Base-by-base conservation (phyloP, 495 filamentous ascomycete genomes). In the Pyrenopolyporus hunteri region DNA sequence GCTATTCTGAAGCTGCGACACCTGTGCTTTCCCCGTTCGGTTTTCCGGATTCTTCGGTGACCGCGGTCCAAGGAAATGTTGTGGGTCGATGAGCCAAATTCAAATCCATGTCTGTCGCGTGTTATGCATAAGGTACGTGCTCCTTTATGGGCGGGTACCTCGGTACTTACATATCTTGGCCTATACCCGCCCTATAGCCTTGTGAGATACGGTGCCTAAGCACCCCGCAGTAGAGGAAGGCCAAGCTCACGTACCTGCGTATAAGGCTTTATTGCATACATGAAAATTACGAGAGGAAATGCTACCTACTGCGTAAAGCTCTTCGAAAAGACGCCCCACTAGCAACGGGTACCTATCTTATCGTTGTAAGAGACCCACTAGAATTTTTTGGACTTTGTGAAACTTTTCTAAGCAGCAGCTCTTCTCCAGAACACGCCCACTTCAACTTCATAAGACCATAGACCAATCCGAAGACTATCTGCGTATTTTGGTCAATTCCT, bases 1-100 rank as follows among this genome's bases (percentile, higher is more conserved):
- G 42, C 14, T 45, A 23, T 22, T 13, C 28, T 23, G 23, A 29
- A 26, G 37, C 13, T 42, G 4, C 10, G 23, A 42, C 13, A 8
- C 13, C n/a, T 14, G 13, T 36, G 37, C 17, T n/a, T 42, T 42
- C 23, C 37, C 35, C 35, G 17, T 37, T 37, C n/a, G 14, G 3
- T 37, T 29, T 17, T 56, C 51, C 59, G 59, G 59, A 23, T 50
- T 55, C 32, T 28, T 67, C 58, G 61, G 66, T 59, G 25, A 26
- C 23, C 52, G 33, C 25, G 9, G 8, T 22, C 19, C 37, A 36
- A 63, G 50, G 2, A 23, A 16, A 17, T 6, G 17, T 13, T 35
- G 46, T 51, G 45, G 52, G 45, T 50, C 59, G 59, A 61, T 50
- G 23, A 35, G 33, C 43, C 36, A 28, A 31, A 26, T 28, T 49